Evolutionary conservation across 163 green algal genomes (phyloP).

Genomic region (Chlamydomonas reinhardtii): DNA sequence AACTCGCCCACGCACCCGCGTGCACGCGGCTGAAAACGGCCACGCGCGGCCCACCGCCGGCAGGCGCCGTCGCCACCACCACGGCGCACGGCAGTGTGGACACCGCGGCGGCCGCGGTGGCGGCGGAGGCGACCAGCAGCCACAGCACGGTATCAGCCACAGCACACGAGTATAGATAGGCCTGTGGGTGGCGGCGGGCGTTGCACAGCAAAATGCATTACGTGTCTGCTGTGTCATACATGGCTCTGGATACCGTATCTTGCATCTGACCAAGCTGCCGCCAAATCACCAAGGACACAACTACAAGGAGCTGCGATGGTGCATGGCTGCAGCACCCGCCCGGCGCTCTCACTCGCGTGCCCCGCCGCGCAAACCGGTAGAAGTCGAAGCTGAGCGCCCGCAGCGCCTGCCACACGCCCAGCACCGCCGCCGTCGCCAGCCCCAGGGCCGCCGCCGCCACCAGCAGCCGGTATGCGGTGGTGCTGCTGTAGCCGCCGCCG

Average conservation of each 20-base stretch:
- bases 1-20: neutral
- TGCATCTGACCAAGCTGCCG: too few relatives aligned
- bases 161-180: neutral
- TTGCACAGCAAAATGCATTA: too few relatives aligned
- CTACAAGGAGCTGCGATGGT: too few relatives aligned
- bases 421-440: neutral
- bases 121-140: slow-evolving; percentile 11
- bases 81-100: slow-evolving; percentile 18
- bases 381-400: neutral
- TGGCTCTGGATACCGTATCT: too few relatives aligned
- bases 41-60: neutral
- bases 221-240: too few relatives aligned
- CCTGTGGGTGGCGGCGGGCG: neutral
- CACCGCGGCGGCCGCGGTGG: slow-evolving; percentile 31
- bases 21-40: slow-evolving; percentile 19
- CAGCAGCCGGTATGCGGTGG: slow-evolving; percentile 12
- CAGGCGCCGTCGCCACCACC: neutral
- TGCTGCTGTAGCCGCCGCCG: neutral
- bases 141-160: neutral
- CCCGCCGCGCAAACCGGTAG: neutral
- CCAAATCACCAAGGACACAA: too few relatives aligned
- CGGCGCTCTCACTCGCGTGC: neutral
- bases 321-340: neutral
- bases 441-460: neutral
- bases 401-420: slow-evolving; percentile 31